These are phyloP conservation scores for Metarhizium robertsii DNA, from an alignment of 2,329 filamentous ascomycete genomes.

Conservation along the genomic window DNA sequence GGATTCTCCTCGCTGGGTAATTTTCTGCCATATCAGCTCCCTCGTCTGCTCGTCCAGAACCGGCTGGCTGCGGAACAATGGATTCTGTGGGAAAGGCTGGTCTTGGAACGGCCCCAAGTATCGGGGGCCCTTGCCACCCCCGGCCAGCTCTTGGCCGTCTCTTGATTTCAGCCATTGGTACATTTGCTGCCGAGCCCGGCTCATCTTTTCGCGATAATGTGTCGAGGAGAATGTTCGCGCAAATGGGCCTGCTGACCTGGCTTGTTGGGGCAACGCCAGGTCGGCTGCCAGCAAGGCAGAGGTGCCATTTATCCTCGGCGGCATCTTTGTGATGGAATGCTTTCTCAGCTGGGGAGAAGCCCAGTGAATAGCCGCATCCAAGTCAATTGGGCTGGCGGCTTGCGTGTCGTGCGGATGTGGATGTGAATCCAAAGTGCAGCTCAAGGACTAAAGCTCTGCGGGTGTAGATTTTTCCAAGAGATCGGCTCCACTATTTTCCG, in stretches of 20 bases:
- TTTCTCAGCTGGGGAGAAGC: background rate
- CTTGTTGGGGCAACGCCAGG: constrained; percentile 1
- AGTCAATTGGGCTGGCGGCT: background rate
- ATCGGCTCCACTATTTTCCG: constrained; percentile 6
- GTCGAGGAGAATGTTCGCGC: constrained; percentile 31
- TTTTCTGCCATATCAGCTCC: constrained; percentile 62
- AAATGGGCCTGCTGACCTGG: constrained; percentile 7
- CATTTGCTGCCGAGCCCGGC: constrained; percentile 27
- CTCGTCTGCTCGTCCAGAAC: constrained; percentile 67
- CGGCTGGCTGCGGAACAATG: constrained; percentile 56
- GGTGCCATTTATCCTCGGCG: constrained; percentile 15
- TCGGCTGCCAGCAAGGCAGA: constrained; percentile 17
- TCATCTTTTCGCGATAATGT: constrained; percentile 26
- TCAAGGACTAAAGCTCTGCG: background rate
- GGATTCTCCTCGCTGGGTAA: constrained; percentile 56
- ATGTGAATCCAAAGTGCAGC: background rate
- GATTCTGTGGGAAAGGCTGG: constrained; percentile 67
- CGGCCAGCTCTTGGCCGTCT: constrained; percentile 15
- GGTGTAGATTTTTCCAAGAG: background rate
- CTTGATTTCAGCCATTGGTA: constrained; percentile 26
- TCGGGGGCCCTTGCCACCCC: constrained; percentile 18
- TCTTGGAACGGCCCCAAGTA: constrained; percentile 30
- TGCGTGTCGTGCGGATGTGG: background rate
- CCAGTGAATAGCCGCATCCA: background rate
- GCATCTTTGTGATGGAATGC: constrained; percentile 2